phyloP scores from a whole-genome alignment of 768 basidiomycete genomes.

The Macrolepiota dolichaula region DNA sequence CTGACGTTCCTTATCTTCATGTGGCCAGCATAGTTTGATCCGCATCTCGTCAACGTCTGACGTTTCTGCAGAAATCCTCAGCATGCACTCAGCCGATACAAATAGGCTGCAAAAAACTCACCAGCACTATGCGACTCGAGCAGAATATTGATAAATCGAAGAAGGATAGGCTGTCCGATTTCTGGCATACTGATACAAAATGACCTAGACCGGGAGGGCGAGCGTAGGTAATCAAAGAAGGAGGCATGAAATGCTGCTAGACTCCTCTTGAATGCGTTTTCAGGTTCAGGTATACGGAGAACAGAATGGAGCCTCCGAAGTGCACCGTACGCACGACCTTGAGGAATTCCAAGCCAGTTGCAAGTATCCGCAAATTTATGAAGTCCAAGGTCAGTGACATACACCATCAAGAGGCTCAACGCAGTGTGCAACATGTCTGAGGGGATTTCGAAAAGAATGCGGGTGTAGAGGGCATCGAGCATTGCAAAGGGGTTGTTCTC shows the following conservation, averaged over 20 bases:
- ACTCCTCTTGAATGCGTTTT: not conserved
- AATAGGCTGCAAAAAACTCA: not conserved
- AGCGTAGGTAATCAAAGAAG: not conserved
- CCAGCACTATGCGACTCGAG: not conserved
- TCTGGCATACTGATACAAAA: not conserved
- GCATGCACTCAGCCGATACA: not conserved
- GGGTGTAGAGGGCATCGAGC: not conserved
- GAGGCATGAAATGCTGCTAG: not conserved
- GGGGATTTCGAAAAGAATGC: not conserved
- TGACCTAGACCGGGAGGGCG: not conserved
- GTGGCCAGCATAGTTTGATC: not conserved
- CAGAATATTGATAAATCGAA: not conserved
- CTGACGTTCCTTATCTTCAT: not conserved
- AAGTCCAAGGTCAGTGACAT: too few species aligned
- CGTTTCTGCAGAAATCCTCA: not conserved
- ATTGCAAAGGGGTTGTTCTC: not conserved
- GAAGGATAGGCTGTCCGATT: not conserved
- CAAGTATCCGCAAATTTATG: not conserved
- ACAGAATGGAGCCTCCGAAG: not conserved
- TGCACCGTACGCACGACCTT: not conserved
- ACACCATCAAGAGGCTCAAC: not conserved
- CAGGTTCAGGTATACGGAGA: not conserved
- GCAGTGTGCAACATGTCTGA: not conserved
- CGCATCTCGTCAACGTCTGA: not conserved
- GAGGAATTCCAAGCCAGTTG: not conserved